phyloP scores from a whole-genome alignment of 495 filamentous ascomycete species.

The Patellaria atrata region DNA sequence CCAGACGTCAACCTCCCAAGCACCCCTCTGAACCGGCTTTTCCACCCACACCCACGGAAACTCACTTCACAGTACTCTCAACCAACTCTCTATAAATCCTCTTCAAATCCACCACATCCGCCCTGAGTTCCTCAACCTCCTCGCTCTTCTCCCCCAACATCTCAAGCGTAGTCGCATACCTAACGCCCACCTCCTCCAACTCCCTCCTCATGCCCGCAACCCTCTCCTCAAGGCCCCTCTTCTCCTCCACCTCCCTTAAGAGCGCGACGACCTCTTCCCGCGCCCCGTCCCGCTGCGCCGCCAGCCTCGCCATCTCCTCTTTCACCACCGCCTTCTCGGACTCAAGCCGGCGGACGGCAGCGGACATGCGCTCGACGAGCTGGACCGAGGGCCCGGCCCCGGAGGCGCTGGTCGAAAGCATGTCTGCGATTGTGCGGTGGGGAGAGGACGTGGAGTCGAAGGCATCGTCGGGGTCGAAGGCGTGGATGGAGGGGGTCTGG shows the following conservation, averaged over 20 bases:
- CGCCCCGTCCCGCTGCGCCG: constrained; percentile 75
- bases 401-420: constrained; percentile 76
- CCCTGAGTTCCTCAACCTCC: constrained; percentile 73
- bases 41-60: constrained; percentile 1
- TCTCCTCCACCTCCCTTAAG: constrained; percentile 71
- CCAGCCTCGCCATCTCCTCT: constrained; percentile 70
- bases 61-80: constrained; percentile 61
- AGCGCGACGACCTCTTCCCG: constrained; percentile 76
- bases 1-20: neutral
- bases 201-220: constrained; percentile 52
- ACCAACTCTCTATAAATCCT: constrained; percentile 87
- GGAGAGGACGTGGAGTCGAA: constrained; percentile 53
- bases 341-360: constrained; percentile 78
- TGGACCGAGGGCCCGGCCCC: constrained; percentile 88
- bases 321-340: constrained; percentile 73
- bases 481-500: constrained; percentile 39
- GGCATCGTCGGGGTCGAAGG: constrained; percentile 51
- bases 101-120: constrained; percentile 86
- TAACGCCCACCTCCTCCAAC: constrained; percentile 44
- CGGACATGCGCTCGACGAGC: constrained; percentile 91
- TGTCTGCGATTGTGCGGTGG: constrained; percentile 65
- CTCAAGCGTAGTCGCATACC: constrained; percentile 84
- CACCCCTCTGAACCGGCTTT: too few species aligned
- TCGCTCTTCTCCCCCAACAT: constrained; percentile 97
- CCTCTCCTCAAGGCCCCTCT: constrained; percentile 41